Evolutionary conservation across 768 basidiomycete species (phyloP).

Genomic region (Lanmaoa pseudosensibilis): DNA sequence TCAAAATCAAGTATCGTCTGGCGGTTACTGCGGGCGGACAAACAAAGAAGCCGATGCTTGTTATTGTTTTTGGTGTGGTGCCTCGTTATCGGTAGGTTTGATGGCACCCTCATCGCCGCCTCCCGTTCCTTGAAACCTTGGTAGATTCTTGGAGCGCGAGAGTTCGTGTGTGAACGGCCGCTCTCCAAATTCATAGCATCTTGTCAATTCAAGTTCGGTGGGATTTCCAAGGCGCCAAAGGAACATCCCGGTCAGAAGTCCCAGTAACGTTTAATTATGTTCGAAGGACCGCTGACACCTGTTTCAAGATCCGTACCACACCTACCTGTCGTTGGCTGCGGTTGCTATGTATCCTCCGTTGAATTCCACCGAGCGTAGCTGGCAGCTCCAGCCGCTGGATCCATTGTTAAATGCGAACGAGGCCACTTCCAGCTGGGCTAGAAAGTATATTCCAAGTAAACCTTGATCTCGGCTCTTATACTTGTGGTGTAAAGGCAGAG

Average conservation of each 20-base stretch:
- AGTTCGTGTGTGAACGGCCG: constrained; percentile 55
- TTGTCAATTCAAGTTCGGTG: constrained; percentile 89
- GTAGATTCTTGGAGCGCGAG: constrained; percentile 67
- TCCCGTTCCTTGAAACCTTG: neutral
- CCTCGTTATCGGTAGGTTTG: constrained; percentile 62
- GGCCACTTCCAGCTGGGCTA: constrained; percentile 68
- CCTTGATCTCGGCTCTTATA: constrained; percentile 7
- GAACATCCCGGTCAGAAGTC: constrained; percentile 67
- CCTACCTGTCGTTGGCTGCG: constrained; percentile 86
- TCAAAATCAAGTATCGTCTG: constrained; percentile 60
- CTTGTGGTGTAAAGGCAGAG: neutral
- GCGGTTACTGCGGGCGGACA: constrained; percentile 88
- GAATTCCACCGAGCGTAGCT: constrained; percentile 37
- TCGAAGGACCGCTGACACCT: constrained; percentile 7
- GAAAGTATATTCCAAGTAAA: constrained; percentile 49
- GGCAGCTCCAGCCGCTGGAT: constrained; percentile 63
- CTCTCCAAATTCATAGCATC: constrained; percentile 63
- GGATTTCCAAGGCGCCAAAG: constrained; percentile 81
- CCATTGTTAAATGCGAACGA: constrained; percentile 68
- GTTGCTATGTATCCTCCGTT: constrained; percentile 63
- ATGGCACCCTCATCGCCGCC: neutral
- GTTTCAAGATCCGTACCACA: constrained; percentile 85
- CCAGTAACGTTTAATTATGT: neutral
- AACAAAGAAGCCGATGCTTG: constrained; percentile 89
- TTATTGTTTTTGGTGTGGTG: constrained; percentile 96